A percentile compares a stretch with the other conserved stretches of the same genome.
Evolutionary conservation across 176 grass and related monocot genomes (phyloP).

Genomic region (Lolium multiflorum): DNA sequence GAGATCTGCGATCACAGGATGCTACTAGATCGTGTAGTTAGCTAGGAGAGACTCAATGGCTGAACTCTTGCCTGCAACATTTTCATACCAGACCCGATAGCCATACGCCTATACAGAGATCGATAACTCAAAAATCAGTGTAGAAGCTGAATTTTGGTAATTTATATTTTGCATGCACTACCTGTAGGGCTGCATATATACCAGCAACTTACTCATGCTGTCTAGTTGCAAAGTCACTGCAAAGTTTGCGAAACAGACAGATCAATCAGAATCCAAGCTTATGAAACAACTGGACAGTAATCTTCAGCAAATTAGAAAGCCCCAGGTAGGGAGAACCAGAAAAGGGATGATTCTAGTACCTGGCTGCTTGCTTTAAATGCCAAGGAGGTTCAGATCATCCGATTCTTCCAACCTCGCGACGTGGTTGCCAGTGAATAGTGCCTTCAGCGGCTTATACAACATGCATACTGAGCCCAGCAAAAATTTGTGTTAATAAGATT

Average conservation of each 20-base stretch:
- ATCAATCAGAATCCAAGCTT: neutral
- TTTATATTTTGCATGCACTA: neutral
- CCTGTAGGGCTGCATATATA: constrained; percentile 28
- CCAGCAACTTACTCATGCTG: constrained; percentile 73
- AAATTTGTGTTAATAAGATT: neutral
- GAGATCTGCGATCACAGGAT: no score
- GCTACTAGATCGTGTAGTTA: no score
- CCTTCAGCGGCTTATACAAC: constrained; percentile 62
- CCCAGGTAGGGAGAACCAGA: neutral
- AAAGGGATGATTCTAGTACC: constrained; percentile 31
- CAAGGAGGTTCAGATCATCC: constrained; percentile 49
- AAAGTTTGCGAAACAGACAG: constrained; percentile 20
- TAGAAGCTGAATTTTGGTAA: no score
- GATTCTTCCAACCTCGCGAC: constrained; percentile 62
- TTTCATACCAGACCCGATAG: no score
- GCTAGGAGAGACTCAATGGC: no score
- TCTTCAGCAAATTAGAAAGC: neutral
- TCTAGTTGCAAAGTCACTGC: constrained; percentile 77
- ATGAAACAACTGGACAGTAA: neutral
- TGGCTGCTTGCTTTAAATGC: constrained; percentile 73
- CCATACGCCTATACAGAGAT: no score
- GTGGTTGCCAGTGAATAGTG: constrained; percentile 75
- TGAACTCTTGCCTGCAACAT: no score
- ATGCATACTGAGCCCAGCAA: constrained; percentile 83
- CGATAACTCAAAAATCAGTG: no score